Conservation (phyloP, 208 protist species). For the Acanthamoeba sp. region DNA sequence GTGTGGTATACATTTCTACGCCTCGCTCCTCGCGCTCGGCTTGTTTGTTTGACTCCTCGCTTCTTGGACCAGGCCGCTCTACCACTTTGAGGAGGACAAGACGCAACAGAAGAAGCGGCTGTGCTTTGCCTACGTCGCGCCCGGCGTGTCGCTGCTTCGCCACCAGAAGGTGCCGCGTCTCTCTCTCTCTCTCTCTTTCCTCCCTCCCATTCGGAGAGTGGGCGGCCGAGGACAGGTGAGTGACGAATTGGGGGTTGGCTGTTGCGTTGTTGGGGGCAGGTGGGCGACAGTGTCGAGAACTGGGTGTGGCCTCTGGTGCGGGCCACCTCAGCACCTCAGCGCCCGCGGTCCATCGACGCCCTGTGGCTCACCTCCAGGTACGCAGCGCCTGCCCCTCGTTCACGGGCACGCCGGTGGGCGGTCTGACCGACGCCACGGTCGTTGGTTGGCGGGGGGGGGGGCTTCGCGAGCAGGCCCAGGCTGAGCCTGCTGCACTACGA, state of each 20-base stretch:
- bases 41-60: not conserved
- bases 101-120: not conserved
- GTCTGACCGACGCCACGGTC: not conserved
- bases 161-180: not conserved
- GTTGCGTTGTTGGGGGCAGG: not conserved
- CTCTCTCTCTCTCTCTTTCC: too few relatives aligned
- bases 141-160: not conserved
- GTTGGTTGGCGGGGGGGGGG: too few relatives aligned
- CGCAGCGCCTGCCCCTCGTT: not conserved
- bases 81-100: not conserved
- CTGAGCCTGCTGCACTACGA: slow-evolving; percentile 15
- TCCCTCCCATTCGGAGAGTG: too few relatives aligned
- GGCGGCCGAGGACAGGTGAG: too few relatives aligned
- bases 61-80: not conserved
- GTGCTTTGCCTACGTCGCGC: slow-evolving; percentile 13
- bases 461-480: not conserved
- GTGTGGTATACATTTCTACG: slow-evolving; percentile 14
- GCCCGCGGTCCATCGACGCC: not conserved
- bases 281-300: not conserved
- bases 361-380: slow-evolving; percentile 34
- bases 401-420: not conserved
- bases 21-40: not conserved
- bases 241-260: too few relatives aligned
- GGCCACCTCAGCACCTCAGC: not conserved
- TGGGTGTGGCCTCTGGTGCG: slow-evolving; percentile 11